A percentile compares a stretch with the other conserved stretches of the same genome.
These are phyloP conservation scores for Termitomyces sp. DNA, from an alignment of 768 basidiomycete genomes.

Conservation along the genomic window DNA sequence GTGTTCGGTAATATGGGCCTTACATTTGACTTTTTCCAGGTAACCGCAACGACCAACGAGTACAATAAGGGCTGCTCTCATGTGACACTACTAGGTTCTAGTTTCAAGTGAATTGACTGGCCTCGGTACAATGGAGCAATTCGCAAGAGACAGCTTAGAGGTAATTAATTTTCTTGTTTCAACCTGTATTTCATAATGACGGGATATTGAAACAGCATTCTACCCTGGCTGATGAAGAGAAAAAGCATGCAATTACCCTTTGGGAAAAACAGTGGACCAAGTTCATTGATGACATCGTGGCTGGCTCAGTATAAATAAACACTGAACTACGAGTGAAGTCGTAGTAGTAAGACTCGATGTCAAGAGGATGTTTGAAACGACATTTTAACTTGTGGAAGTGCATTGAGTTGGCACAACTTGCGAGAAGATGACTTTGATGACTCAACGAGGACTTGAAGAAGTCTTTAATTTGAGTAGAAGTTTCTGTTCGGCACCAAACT, in stretches of 20 bases:
- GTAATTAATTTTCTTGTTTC: conserved; percentile 25
- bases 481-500: too few relatives aligned
- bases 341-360: background rate
- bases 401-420: background rate
- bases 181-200: background rate
- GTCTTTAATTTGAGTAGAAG: too few relatives aligned
- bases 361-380: background rate
- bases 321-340: background rate
- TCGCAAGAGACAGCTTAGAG: conserved; percentile 65
- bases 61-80: background rate
- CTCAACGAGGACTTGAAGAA: too few relatives aligned
- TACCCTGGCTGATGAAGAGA: conserved; percentile 43
- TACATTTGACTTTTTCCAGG: conserved; percentile 78
- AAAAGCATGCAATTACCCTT: conserved; percentile 31
- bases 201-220: conserved; percentile 40
- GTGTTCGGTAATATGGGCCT: conserved; percentile 78
- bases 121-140: conserved; percentile 54
- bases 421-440: too few relatives aligned
- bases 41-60: conserved; percentile 15
- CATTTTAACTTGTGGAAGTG: background rate
- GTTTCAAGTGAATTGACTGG: conserved; percentile 66
- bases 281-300: conserved; percentile 11
- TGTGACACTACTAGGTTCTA: conserved; percentile 41
- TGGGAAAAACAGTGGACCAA: conserved; percentile 16
- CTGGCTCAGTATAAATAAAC: background rate